Evolutionary conservation across 371 early-diverging fungal species (phyloP).

Genomic region (Mucor velutinosus): DNA sequence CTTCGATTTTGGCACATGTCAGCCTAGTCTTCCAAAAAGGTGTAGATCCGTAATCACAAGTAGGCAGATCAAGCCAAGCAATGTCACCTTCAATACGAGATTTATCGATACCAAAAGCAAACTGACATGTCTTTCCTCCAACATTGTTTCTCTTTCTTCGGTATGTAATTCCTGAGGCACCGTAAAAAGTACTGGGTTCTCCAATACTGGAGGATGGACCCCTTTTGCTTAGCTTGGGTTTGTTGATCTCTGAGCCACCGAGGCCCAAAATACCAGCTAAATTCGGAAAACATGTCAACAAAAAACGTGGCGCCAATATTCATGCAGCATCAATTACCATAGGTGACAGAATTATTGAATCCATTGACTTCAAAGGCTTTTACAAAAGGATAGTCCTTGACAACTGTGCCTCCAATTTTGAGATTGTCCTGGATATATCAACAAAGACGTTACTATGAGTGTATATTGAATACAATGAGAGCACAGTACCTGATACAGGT

Average conservation of each 20-base stretch:
- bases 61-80: slow-evolving; percentile 39
- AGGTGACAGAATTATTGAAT: not conserved
- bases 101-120: slow-evolving; percentile 35
- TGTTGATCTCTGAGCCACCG: not conserved
- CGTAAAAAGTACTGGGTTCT: not conserved
- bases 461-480: no score
- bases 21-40: slow-evolving; percentile 47
- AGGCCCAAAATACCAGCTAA: slow-evolving; percentile 2
- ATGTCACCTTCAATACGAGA: slow-evolving; percentile 36
- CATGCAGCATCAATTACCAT: not conserved
- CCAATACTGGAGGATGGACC: not conserved
- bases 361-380: slow-evolving; percentile 1
- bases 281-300: not conserved
- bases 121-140: not conserved
- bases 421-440: not conserved
- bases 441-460: not conserved
- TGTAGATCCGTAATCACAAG: slow-evolving; percentile 39
- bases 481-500: slow-evolving; percentile 1
- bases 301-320: not conserved
- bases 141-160: not conserved
- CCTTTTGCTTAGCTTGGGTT: not conserved
- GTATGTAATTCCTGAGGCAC: not conserved
- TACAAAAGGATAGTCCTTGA: not conserved
- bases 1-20: slow-evolving; percentile 38
- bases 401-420: not conserved